phyloP scores from a whole-genome alignment of 805 yeast genomes.

The Lachancea kluyveri region DNA sequence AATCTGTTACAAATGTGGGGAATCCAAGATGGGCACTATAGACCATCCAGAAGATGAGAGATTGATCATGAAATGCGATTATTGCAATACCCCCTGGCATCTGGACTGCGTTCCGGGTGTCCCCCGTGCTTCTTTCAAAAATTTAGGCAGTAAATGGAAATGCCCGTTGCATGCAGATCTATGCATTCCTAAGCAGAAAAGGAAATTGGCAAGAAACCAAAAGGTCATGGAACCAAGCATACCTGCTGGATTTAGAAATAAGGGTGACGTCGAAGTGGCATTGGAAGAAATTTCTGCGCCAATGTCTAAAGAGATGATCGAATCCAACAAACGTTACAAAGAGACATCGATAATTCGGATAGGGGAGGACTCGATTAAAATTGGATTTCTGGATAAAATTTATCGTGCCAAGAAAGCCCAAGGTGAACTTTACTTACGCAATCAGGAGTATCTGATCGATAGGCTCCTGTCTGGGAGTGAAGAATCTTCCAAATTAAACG shows the following conservation, averaged over 20 bases:
- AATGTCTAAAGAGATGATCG: slow-evolving; percentile 18
- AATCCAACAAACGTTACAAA: slow-evolving; percentile 11
- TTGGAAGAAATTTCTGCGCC: slow-evolving; percentile 36
- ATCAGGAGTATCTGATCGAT: slow-evolving; percentile 31
- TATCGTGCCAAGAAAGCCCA: slow-evolving; percentile 38
- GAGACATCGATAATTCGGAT: slow-evolving; percentile 20
- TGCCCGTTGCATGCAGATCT: slow-evolving; percentile 80
- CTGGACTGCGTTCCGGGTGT: slow-evolving; percentile 71
- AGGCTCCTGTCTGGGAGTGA: slow-evolving; percentile 21
- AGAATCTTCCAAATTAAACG: slow-evolving; percentile 18
- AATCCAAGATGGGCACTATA: slow-evolving; percentile 50
- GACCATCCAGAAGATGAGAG: slow-evolving; percentile 38
- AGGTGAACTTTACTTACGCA: slow-evolving; percentile 25
- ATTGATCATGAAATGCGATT: slow-evolving; percentile 69
- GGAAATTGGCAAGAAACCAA: slow-evolving; percentile 47
- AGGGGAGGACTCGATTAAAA: slow-evolving; percentile 22
- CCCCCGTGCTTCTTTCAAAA: slow-evolving; percentile 67
- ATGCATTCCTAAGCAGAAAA: slow-evolving; percentile 32
- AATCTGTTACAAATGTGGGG: slow-evolving; percentile 71
- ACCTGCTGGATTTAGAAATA: slow-evolving; percentile 43
- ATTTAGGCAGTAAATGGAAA: slow-evolving; percentile 77
- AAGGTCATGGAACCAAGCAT: slow-evolving; percentile 49
- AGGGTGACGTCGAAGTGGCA: slow-evolving; percentile 54
- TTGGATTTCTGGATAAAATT: slow-evolving; percentile 24
- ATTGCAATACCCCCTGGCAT: slow-evolving; percentile 81